Percentiles rank a stretch among this genome's conserved stretches.
phyloP scores from a whole-genome alignment of 2,329 filamentous ascomycete genomes.

The Daldinia sp. region DNA sequence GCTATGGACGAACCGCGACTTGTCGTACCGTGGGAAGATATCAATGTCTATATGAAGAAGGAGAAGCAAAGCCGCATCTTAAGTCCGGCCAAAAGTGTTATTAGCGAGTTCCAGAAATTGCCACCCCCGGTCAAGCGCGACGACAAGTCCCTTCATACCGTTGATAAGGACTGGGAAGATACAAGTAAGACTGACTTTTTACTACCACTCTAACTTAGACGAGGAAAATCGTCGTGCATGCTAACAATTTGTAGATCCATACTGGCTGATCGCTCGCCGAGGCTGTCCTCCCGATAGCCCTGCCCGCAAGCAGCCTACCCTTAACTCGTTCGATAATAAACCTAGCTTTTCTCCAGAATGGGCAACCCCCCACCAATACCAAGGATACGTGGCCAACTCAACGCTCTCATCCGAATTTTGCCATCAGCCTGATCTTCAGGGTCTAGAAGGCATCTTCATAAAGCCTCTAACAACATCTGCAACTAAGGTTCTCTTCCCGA shows the following conservation, averaged over 20 bases:
- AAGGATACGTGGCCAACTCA: conserved; percentile 69
- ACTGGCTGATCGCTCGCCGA: conserved; percentile 65
- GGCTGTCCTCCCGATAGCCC: conserved; percentile 70
- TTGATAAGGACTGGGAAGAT: conserved; percentile 59
- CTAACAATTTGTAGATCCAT: conserved; percentile 52
- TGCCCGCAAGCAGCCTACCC: conserved; percentile 58
- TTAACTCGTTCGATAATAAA: conserved; percentile 55
- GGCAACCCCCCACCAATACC: conserved; percentile 58
- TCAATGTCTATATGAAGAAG: conserved; percentile 61
- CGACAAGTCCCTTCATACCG: conserved; percentile 48
- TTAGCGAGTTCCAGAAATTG: conserved; percentile 55
- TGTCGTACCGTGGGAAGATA: conserved; percentile 69
- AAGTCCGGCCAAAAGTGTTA: conserved; percentile 53
- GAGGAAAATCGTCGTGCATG: conserved; percentile 10
- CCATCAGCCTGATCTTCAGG: conserved; percentile 70
- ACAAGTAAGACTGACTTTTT: conserved; percentile 51
- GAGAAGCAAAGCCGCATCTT: conserved; percentile 59
- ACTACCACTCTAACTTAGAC: not conserved
- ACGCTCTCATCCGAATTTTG: conserved; percentile 69
- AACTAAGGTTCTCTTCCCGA: conserved; percentile 66
- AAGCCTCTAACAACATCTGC: conserved; percentile 64
- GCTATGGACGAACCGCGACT: conserved; percentile 73
- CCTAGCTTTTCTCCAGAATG: conserved; percentile 56
- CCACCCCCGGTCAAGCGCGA: conserved; percentile 50
- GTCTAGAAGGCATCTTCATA: conserved; percentile 71